Conservation (phyloP, 176 grass and related monocot genomes). For the Lolium rigidum region DNA sequence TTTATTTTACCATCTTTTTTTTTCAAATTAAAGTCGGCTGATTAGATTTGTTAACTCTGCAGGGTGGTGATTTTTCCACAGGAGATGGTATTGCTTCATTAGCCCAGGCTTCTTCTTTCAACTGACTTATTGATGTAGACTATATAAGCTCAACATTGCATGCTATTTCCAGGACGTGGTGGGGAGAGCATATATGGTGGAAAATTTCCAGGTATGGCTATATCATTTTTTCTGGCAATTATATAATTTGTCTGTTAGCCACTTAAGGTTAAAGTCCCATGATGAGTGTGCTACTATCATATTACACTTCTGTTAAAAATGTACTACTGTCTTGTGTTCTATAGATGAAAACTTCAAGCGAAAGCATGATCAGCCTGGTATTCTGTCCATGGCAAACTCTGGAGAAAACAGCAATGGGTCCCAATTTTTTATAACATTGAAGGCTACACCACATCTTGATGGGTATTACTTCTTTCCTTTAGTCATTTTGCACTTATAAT, state of each 20-base stretch:
- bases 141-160: slow-evolving; percentile 65
- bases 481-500: not conserved
- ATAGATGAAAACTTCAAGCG: slow-evolving; percentile 80
- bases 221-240: not conserved
- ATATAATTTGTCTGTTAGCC: slow-evolving; percentile 12
- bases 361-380: slow-evolving; percentile 68
- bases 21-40: slow-evolving; percentile 8
- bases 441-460: slow-evolving; percentile 62
- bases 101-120: slow-evolving; percentile 85
- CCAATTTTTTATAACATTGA: slow-evolving; percentile 78
- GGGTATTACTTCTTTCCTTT: slow-evolving; percentile 56
- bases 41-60: slow-evolving; percentile 41
- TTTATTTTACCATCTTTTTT: not conserved
- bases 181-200: slow-evolving; percentile 88
- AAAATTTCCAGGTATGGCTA: slow-evolving; percentile 73
- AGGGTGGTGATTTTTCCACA: slow-evolving; percentile 87
- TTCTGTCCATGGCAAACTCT: slow-evolving; percentile 84
- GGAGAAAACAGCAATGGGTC: slow-evolving; percentile 63
- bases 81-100: slow-evolving; percentile 87
- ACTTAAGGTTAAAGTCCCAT: not conserved
- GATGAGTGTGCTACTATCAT: not conserved
- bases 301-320: slow-evolving; percentile 33
- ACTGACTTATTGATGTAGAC: slow-evolving; percentile 76
- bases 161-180: slow-evolving; percentile 91
- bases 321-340: slow-evolving; percentile 35